Percentiles rank a stretch among this genome's conserved stretches.
These are phyloP conservation scores for Sporothrix luriei DNA, from an alignment of 2,329 filamentous ascomycete genomes.

Conservation along the genomic window DNA sequence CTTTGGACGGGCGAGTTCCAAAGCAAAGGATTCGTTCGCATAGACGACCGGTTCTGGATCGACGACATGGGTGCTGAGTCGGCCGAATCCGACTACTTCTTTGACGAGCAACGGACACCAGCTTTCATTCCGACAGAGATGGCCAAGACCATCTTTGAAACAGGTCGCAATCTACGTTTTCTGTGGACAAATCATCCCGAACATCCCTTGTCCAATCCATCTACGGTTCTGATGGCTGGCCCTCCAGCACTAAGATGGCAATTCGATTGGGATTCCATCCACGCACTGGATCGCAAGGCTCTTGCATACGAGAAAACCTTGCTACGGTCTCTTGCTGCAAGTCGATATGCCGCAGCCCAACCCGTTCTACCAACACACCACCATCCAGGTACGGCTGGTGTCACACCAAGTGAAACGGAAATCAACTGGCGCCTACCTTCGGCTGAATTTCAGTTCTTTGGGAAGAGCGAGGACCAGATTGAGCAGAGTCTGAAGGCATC, in stretches of 20 bases:
- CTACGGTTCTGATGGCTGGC: slow-evolving; percentile 49
- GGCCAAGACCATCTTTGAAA: slow-evolving; percentile 73
- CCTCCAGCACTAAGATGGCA: slow-evolving; percentile 67
- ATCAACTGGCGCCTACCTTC: slow-evolving; percentile 29
- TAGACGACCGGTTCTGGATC: slow-evolving; percentile 56
- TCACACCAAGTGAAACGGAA: neutral
- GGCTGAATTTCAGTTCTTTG: slow-evolving; percentile 52
- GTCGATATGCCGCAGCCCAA: neutral
- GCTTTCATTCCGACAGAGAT: slow-evolving; percentile 71
- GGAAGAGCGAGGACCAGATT: slow-evolving; percentile 51
- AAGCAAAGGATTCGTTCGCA: slow-evolving; percentile 62
- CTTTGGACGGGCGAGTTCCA: slow-evolving; percentile 36
- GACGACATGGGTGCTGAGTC: slow-evolving; percentile 63
- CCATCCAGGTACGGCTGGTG: too few species aligned
- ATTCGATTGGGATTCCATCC: slow-evolving; percentile 71
- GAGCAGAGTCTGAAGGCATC: slow-evolving; percentile 54
- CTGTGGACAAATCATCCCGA: slow-evolving; percentile 69
- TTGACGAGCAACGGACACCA: slow-evolving; percentile 68
- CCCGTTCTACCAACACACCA: neutral
- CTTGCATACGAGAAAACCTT: slow-evolving; percentile 54
- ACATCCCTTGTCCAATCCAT: slow-evolving; percentile 65
- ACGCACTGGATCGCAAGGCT: slow-evolving; percentile 64
- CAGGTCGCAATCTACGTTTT: slow-evolving; percentile 73
- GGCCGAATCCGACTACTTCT: slow-evolving; percentile 61
- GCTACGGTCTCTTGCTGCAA: slow-evolving; percentile 40